These are phyloP conservation scores for Apostasia ramifera DNA, from an alignment of 106 monocot genomes.

Conservation along the genomic window DNA sequence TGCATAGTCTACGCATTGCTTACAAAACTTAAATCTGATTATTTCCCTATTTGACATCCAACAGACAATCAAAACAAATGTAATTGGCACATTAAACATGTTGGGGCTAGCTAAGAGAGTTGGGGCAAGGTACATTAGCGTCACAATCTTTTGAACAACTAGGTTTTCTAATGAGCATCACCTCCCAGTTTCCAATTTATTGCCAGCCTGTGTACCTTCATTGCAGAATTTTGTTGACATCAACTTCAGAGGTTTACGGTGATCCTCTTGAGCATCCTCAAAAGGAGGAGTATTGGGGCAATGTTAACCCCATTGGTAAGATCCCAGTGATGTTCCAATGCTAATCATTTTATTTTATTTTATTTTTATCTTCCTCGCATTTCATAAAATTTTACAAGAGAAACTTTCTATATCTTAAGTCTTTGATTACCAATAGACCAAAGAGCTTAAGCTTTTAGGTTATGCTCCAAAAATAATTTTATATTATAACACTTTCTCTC, in stretches of 20 bases:
- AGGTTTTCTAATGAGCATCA: not conserved
- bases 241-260: constrained; percentile 32
- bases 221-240: constrained; percentile 28
- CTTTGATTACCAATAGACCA: too few relatives aligned
- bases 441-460: too few relatives aligned
- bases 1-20: not conserved
- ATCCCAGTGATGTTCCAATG: not conserved
- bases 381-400: too few relatives aligned
- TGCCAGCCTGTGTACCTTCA: not conserved
- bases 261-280: constrained; percentile 72
- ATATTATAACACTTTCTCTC: too few relatives aligned
- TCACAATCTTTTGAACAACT: not conserved
- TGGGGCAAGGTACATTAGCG: constrained; percentile 10
- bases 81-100: constrained; percentile 30
- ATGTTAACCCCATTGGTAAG: constrained; percentile 69
- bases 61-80: constrained; percentile 28
- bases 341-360: too few relatives aligned
- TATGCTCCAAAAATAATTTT: too few relatives aligned
- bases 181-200: not conserved
- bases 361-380: too few relatives aligned
- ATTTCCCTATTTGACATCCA: not conserved
- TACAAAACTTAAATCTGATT: not conserved
- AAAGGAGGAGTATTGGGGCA: constrained; percentile 66
- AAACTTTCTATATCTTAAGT: too few relatives aligned
- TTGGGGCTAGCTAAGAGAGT: constrained; percentile 26